These are phyloP conservation scores for Caryopteris hybrid DNA, from an alignment of 305 asterid genomes.

Conservation along the genomic window DNA sequence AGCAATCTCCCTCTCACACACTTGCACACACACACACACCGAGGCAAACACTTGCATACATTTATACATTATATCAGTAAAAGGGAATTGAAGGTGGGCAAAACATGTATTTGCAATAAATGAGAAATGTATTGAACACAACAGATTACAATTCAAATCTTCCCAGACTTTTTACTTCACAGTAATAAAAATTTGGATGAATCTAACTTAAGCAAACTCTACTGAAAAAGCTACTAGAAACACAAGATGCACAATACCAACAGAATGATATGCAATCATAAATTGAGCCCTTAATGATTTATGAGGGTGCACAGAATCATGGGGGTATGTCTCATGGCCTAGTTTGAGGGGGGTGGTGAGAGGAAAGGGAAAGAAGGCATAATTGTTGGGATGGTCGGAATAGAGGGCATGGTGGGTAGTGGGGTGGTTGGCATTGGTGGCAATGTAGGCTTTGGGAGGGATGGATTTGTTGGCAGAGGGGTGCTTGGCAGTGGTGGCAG, in stretches of 20 bases:
- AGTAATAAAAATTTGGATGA: background rate
- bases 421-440: too few species aligned
- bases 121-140: conserved; percentile 1
- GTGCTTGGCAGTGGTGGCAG: conserved; percentile 23
- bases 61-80: too few species aligned
- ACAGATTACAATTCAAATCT: background rate
- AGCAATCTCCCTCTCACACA: too few species aligned
- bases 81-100: background rate
- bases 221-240: background rate
- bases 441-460: conserved; percentile 6
- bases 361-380: conserved; percentile 29
- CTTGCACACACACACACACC: too few species aligned
- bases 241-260: background rate
- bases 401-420: too few species aligned
- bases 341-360: conserved; percentile 35
- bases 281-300: too few species aligned
- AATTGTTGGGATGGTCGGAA: too few species aligned
- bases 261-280: background rate
- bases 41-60: too few species aligned
- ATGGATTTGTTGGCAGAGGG: conserved; percentile 15
- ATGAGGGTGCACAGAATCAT: background rate
- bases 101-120: background rate
- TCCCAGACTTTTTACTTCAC: background rate
- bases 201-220: background rate
- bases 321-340: background rate